Conservation (phyloP, 371 early-diverging fungal species). For the Smittium mucronatum region DNA sequence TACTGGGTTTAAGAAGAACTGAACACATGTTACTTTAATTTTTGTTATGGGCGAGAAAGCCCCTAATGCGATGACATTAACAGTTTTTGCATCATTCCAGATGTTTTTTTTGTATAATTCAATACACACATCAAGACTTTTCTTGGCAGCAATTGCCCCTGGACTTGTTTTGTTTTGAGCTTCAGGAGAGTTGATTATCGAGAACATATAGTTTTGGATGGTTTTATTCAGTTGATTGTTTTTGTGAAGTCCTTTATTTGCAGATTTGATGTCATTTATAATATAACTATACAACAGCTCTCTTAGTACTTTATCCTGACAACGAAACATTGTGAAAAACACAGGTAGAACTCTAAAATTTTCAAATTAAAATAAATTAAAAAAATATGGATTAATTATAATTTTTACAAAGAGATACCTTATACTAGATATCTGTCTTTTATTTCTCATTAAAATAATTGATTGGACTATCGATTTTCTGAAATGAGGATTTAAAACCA, state of each 20-base stretch:
- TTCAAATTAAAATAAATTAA: no score
- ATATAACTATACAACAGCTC: constrained; percentile 78
- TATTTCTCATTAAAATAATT: constrained; percentile 77
- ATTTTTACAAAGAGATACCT: no score
- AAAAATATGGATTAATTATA: no score
- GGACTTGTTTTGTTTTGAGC: no score
- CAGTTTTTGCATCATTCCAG: constrained; percentile 94
- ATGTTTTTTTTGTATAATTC: constrained; percentile 88
- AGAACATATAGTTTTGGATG: constrained; percentile 91
- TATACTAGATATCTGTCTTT: constrained; percentile 50
- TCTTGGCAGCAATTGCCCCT: no score
- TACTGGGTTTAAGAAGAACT: constrained; percentile 75
- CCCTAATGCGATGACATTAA: constrained; percentile 93
- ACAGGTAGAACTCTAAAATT: constrained; percentile 67
- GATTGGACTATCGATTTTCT: no score
- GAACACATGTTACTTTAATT: constrained; percentile 78
- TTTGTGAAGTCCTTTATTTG: constrained; percentile 70
- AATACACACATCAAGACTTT: constrained; percentile 91
- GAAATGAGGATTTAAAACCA: no score
- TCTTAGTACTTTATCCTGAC: constrained; percentile 80
- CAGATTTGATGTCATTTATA: constrained; percentile 81
- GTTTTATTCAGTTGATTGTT: constrained; percentile 93
- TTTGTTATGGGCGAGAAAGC: constrained; percentile 82
- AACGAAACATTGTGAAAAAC: constrained; percentile 87
- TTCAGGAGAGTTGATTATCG: no score